Percentiles rank a stretch among this genome's conserved stretches.
phyloP scores from a whole-genome alignment of 2,329 filamentous ascomycete species.

The Sporothrix brasiliensis region DNA sequence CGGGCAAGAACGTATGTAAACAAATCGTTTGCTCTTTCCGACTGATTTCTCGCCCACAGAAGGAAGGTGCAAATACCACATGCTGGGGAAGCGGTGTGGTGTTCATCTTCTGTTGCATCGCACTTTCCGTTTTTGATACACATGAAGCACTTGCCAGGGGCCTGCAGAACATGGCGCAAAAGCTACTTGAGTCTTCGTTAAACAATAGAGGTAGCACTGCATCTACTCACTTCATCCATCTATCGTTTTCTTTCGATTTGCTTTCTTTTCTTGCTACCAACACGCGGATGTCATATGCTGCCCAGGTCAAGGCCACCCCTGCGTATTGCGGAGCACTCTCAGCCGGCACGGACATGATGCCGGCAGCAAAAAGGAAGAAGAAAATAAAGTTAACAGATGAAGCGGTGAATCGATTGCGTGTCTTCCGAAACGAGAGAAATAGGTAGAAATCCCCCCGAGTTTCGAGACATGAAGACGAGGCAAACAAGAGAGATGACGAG shows the following conservation, averaged over 20 bases:
- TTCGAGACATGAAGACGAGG: not conserved
- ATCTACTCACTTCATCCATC: not conserved
- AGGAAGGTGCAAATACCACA: slow-evolving; percentile 3
- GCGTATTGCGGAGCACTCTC: slow-evolving; percentile 5
- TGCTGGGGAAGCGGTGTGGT: slow-evolving; percentile 22
- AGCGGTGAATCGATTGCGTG: slow-evolving; percentile 9
- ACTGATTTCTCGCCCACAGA: not conserved
- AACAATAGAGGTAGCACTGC: not conserved
- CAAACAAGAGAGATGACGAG: not conserved
- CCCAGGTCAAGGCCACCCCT: slow-evolving; percentile 18
- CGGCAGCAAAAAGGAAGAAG: not conserved
- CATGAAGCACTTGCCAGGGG: slow-evolving; percentile 17
- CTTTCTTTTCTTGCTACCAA: not conserved
- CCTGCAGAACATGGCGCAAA: slow-evolving; percentile 24
- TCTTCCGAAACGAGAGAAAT: not conserved
- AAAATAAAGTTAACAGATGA: too few species aligned
- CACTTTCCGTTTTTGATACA: slow-evolving; percentile 21
- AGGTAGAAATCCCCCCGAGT: not conserved
- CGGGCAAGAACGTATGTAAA: not conserved
- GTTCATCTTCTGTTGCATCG: slow-evolving; percentile 19
- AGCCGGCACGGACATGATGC: slow-evolving; percentile 11
- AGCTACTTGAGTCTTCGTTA: not conserved
- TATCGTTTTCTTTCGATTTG: not conserved
- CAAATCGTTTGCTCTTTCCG: not conserved
- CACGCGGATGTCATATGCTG: not conserved